phyloP scores from a whole-genome alignment of 495 filamentous ascomycete genomes.

The Cenococcum geophilum region DNA sequence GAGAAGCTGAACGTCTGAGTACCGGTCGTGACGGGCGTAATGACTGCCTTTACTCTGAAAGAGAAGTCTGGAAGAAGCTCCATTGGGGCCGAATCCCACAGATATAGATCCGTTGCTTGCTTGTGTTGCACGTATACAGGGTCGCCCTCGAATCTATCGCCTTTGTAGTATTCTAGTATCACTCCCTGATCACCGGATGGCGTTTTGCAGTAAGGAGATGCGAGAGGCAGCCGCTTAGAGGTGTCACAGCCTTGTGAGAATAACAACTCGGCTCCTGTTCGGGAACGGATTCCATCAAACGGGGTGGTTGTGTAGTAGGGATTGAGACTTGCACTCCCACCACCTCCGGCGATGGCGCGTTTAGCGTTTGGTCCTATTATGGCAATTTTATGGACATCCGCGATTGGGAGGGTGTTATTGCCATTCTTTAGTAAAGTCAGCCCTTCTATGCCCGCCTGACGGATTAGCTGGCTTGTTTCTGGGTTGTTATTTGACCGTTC shows the following conservation, averaged over 20 bases:
- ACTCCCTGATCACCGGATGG: slow-evolving; percentile 53
- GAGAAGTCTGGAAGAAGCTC: slow-evolving; percentile 57
- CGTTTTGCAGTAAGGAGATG: slow-evolving; percentile 52
- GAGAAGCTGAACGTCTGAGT: slow-evolving; percentile 33
- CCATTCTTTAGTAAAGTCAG: slow-evolving; percentile 39
- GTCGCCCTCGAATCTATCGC: slow-evolving; percentile 54
- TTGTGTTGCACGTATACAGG: slow-evolving; percentile 50
- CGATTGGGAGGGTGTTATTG: slow-evolving; percentile 29
- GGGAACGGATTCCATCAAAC: slow-evolving; percentile 57
- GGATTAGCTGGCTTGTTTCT: slow-evolving; percentile 28
- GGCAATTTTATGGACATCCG: slow-evolving; percentile 49
- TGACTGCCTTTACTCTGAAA: slow-evolving; percentile 50
- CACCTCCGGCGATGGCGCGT: slow-evolving; percentile 69
- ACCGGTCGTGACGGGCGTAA: slow-evolving; percentile 40
- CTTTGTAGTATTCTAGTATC: slow-evolving; percentile 56
- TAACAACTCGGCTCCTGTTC: slow-evolving; percentile 42
- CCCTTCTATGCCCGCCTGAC: slow-evolving; percentile 31
- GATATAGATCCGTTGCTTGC: slow-evolving; percentile 57
- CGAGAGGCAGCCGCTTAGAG: slow-evolving; percentile 60
- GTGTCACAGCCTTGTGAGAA: slow-evolving; percentile 56
- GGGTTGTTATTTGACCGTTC: slow-evolving; percentile 26
- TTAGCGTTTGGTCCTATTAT: slow-evolving; percentile 80
- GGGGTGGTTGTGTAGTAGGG: slow-evolving; percentile 73
- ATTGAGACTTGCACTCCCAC: slow-evolving; percentile 71
- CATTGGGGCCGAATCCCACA: slow-evolving; percentile 63